Conservation (phyloP, 176 grass and related monocot genomes). For the Avena sativa region DNA sequence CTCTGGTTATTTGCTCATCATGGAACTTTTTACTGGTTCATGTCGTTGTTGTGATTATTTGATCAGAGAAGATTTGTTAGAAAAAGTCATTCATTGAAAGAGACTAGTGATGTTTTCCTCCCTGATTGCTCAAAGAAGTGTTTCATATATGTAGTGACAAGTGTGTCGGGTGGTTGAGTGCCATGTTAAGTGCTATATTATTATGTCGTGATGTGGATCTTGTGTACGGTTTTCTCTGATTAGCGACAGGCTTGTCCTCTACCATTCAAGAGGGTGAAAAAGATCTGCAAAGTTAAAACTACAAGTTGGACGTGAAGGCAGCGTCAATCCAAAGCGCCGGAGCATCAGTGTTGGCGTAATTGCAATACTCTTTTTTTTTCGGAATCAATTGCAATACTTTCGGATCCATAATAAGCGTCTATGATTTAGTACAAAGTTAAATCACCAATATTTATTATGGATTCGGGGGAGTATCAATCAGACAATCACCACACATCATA, state of each 20-base stretch:
- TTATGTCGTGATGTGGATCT: background rate
- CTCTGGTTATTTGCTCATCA: background rate
- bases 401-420: no score
- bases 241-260: background rate
- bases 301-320: background rate
- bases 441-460: no score
- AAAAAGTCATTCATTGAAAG: background rate
- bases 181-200: background rate
- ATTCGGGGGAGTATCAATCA: no score
- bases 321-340: background rate
- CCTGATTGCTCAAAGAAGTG: background rate
- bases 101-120: background rate
- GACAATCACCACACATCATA: background rate
- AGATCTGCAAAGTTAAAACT: background rate
- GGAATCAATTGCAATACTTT: no score
- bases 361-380: background rate
- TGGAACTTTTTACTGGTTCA: background rate
- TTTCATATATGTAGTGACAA: slow-evolving; percentile 16
- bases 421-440: no score
- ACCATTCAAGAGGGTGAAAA: background rate
- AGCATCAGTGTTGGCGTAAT: background rate
- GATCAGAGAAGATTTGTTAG: background rate
- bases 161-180: background rate
- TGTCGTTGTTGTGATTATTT: background rate
- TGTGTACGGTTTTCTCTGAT: background rate